phyloP scores from a whole-genome alignment of 208 protist species.

The Crithidia brevicula region DNA sequence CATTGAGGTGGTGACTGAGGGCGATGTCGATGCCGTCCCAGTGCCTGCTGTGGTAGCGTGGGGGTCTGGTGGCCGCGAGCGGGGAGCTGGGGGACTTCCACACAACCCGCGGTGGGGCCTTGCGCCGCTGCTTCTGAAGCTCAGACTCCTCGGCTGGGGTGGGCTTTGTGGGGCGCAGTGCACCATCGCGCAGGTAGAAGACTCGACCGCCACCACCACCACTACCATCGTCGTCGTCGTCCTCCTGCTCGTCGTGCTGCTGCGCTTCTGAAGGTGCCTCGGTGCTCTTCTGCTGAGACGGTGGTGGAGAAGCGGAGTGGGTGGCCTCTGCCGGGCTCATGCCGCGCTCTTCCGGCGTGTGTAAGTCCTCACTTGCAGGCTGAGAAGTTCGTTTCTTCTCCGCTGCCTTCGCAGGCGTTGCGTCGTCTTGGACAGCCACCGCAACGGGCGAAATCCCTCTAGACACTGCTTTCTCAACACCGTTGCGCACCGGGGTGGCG shows the following conservation, averaged over 20 bases:
- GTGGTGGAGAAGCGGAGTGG: neutral
- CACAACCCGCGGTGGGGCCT: constrained; percentile 14
- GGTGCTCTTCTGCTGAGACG: too few species aligned
- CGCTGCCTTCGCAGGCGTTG: too few species aligned
- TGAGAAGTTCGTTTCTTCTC: too few species aligned
- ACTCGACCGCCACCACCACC: constrained; percentile 11
- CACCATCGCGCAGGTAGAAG: constrained; percentile 27
- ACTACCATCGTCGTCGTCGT: neutral
- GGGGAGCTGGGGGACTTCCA: constrained; percentile 14
- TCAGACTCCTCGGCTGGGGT: constrained; percentile 9
- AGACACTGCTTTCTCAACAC: too few species aligned
- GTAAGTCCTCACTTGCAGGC: neutral
- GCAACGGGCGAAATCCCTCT: too few species aligned
- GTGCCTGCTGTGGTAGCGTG: constrained; percentile 45
- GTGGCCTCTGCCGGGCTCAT: neutral
- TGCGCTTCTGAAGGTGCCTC: neutral
- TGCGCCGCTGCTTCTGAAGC: neutral
- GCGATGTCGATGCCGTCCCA: constrained; percentile 73
- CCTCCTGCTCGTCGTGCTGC: neutral
- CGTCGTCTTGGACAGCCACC: neutral
- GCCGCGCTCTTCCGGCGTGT: constrained; percentile 3
- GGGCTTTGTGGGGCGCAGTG: neutral
- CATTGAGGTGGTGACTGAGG: constrained; percentile 52
- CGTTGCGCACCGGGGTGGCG: neutral
- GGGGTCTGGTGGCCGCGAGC: constrained; percentile 17